Conservation (phyloP, 1,139 yeast genomes). For the Blastobotrys petasosporus region DNA sequence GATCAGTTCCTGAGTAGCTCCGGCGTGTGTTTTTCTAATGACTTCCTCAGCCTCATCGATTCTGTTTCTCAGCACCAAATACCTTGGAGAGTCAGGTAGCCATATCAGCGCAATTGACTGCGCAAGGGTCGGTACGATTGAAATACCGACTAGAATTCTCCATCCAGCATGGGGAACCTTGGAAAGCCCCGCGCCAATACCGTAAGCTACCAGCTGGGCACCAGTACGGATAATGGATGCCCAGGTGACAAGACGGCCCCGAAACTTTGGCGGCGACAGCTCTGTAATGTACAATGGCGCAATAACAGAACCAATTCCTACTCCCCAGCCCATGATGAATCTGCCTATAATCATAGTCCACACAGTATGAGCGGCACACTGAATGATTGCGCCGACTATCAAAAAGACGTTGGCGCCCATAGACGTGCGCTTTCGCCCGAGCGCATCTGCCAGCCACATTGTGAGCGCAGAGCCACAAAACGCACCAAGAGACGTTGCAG, state of each 20-base stretch:
- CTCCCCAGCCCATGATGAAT: constrained; percentile 91
- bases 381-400: constrained; percentile 75
- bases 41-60: constrained; percentile 64
- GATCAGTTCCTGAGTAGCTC: constrained; percentile 27
- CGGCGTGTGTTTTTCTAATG: constrained; percentile 43
- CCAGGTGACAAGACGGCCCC: constrained; percentile 62
- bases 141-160: constrained; percentile 87
- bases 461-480: constrained; percentile 69
- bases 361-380: constrained; percentile 68
- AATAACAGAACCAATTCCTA: constrained; percentile 85
- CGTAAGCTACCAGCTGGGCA: constrained; percentile 89
- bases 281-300: constrained; percentile 90
- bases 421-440: constrained; percentile 78
- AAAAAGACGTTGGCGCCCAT: constrained; percentile 76
- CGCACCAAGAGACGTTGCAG: constrained; percentile 95
- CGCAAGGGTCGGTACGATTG: constrained; percentile 76
- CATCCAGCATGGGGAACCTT: constrained; percentile 69
- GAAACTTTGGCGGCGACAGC: constrained; percentile 82
- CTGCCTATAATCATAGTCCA: constrained; percentile 94
- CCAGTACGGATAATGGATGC: constrained; percentile 76
- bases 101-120: constrained; percentile 74
- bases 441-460: constrained; percentile 70
- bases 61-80: constrained; percentile 63
- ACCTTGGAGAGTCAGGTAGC: constrained; percentile 94
- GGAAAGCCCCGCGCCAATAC: constrained; percentile 84